phyloP scores from a whole-genome alignment of 805 yeast species.

The Sugiyamaella qingdaonensis region DNA sequence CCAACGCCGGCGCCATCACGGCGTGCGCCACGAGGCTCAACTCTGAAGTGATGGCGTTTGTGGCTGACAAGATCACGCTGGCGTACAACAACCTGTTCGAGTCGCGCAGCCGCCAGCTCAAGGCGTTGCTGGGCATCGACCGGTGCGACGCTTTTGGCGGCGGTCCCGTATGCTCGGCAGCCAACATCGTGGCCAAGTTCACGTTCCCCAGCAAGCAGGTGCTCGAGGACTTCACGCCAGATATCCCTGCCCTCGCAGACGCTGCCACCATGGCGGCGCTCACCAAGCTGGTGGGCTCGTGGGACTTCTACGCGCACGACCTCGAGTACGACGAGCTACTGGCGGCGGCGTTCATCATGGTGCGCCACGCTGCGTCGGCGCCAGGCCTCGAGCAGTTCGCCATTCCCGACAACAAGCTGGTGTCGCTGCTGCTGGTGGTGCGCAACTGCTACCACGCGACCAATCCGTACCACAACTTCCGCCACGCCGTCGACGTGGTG shows the following conservation, averaged over 20 bases:
- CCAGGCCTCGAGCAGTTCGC: slow-evolving; percentile 2
- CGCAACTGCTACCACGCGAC: slow-evolving; percentile 78
- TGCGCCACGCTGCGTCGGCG: slow-evolving; percentile 37
- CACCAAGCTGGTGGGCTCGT: slow-evolving; percentile 23
- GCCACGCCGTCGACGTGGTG: slow-evolving; percentile 93
- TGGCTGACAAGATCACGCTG: not conserved
- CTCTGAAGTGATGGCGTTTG: not conserved
- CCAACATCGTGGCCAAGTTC: slow-evolving; percentile 6
- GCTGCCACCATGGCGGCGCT: not conserved
- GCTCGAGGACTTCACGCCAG: slow-evolving; percentile 1
- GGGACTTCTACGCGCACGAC: slow-evolving; percentile 72
- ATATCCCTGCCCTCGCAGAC: not conserved
- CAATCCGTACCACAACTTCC: slow-evolving; percentile 90
- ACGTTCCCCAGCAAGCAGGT: slow-evolving; percentile 8
- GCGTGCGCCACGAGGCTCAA: slow-evolving; percentile 3
- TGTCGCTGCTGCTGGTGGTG: slow-evolving; percentile 58
- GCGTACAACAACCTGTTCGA: slow-evolving; percentile 3
- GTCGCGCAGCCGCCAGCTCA: slow-evolving; percentile 9
- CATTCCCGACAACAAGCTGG: slow-evolving; percentile 43
- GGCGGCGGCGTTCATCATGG: slow-evolving; percentile 53
- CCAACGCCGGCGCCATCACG: slow-evolving; percentile 12
- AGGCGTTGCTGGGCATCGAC: slow-evolving; percentile 7
- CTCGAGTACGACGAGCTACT: slow-evolving; percentile 61
- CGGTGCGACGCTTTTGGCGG: not conserved
- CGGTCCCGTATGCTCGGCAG: not conserved